Conservation (phyloP, 768 basidiomycete genomes). For the Hypholoma sublateritium region DNA sequence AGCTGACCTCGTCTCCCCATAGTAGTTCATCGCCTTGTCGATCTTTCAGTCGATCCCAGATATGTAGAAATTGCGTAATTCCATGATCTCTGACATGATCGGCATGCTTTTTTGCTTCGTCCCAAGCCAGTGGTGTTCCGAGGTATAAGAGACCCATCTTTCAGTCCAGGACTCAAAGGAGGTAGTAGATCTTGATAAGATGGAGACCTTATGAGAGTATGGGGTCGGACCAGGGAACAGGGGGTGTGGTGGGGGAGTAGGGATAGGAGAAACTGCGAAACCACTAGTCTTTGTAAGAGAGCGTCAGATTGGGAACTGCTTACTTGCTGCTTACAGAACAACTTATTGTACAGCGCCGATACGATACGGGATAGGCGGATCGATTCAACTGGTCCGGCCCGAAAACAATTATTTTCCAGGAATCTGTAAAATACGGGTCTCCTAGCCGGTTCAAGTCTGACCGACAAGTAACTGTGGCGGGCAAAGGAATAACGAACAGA, state of each 20-base stretch:
- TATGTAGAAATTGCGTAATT: constrained; percentile 91
- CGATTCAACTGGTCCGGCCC: constrained; percentile 18
- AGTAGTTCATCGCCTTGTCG: constrained; percentile 87
- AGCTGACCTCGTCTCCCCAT: constrained; percentile 95
- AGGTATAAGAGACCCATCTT: constrained; percentile 90
- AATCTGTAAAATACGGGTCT: background rate
- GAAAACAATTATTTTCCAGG: constrained; percentile 1
- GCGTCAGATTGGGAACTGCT: background rate
- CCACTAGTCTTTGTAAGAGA: constrained; percentile 26
- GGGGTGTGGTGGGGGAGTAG: background rate
- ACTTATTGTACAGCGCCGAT: background rate
- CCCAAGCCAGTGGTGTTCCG: constrained; percentile 92
- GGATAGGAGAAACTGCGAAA: constrained; percentile 6
- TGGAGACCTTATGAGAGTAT: background rate
- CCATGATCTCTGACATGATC: constrained; percentile 92
- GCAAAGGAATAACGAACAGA: no score
- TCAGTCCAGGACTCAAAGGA: constrained; percentile 2
- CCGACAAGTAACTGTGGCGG: no score
- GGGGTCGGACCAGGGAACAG: background rate
- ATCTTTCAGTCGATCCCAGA: constrained; percentile 91
- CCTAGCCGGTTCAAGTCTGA: background rate
- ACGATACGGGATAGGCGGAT: constrained; percentile 8
- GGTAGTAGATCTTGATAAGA: constrained; percentile 1
- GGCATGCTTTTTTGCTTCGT: constrained; percentile 82
- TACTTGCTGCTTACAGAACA: constrained; percentile 8